phyloP scores from a whole-genome alignment of 2,329 filamentous ascomycete genomes.

The Grosmannia clavigera region DNA sequence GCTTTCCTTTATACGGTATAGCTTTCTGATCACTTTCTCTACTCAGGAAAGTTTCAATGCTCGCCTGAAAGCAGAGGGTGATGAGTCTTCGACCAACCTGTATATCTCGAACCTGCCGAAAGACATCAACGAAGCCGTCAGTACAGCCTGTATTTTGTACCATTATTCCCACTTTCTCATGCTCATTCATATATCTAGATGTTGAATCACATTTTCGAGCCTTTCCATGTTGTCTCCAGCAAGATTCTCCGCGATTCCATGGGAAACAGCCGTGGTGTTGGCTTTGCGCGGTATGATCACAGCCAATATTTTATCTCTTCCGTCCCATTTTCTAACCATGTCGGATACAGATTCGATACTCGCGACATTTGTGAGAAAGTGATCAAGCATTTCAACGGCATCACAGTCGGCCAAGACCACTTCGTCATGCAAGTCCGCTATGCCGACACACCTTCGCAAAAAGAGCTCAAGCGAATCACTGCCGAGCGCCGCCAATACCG shows the following conservation, averaged over 20 bases:
- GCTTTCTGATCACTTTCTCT: constrained; percentile 11
- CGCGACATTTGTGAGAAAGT: constrained; percentile 86
- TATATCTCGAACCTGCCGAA: constrained; percentile 97
- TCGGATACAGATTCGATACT: constrained; percentile 62
- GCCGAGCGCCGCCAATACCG: constrained; percentile 92
- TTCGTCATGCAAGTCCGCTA: constrained; percentile 89
- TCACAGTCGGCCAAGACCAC: constrained; percentile 61
- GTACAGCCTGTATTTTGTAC: constrained; percentile 18
- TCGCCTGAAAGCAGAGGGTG: constrained; percentile 89
- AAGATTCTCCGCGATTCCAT: constrained; percentile 88
- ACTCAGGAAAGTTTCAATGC: constrained; percentile 91
- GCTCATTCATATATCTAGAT: constrained; percentile 28
- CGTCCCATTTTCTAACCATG: constrained; percentile 12
- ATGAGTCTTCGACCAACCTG: constrained; percentile 81
- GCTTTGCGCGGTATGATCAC: constrained; percentile 72
- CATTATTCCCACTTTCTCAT: neutral
- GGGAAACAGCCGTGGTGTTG: constrained; percentile 90
- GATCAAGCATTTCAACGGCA: constrained; percentile 75
- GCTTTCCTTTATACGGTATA: neutral
- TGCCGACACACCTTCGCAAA: constrained; percentile 92
- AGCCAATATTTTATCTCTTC: neutral
- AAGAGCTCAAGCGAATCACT: constrained; percentile 90
- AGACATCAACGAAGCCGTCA: constrained; percentile 77
- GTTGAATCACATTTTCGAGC: constrained; percentile 64
- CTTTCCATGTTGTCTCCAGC: constrained; percentile 78